These are phyloP conservation scores for Serpula lacrymans DNA, from an alignment of 768 basidiomycete genomes.

Conservation along the genomic window DNA sequence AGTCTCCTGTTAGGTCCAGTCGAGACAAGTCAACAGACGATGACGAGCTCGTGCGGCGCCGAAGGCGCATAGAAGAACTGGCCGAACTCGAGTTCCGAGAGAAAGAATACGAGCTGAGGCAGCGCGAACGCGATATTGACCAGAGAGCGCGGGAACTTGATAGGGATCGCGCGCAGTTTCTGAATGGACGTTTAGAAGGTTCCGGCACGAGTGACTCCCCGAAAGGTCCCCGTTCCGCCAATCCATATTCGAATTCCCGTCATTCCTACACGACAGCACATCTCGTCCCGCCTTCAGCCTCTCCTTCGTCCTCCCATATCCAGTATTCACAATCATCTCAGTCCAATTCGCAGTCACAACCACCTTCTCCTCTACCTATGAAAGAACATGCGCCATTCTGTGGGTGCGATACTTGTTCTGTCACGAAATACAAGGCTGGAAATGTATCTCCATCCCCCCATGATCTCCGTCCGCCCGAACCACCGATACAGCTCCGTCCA, in stretches of 20 bases:
- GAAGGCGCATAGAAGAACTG: slow-evolving; percentile 46
- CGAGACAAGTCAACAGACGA: slow-evolving; percentile 18
- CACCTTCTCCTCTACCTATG: slow-evolving; percentile 20
- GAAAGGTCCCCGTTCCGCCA: slow-evolving; percentile 21
- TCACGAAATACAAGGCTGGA: slow-evolving; percentile 46
- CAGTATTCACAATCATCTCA: slow-evolving; percentile 16
- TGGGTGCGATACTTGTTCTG: slow-evolving; percentile 63
- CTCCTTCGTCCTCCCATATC: slow-evolving; percentile 8
- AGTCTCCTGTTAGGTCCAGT: slow-evolving; percentile 14
- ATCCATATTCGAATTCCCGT: slow-evolving; percentile 23
- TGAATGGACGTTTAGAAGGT: slow-evolving; percentile 30
- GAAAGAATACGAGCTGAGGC: slow-evolving; percentile 49
- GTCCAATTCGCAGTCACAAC: slow-evolving; percentile 24
- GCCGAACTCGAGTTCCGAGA: slow-evolving; percentile 52
- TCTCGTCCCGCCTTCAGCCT: slow-evolving; percentile 17
- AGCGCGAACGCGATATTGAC: slow-evolving; percentile 54
- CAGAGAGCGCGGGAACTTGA: slow-evolving; percentile 55
- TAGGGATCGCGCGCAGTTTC: slow-evolving; percentile 44
- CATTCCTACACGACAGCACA: slow-evolving; percentile 28
- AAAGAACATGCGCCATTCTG: slow-evolving; percentile 59
- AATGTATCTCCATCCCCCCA: slow-evolving; percentile 24
- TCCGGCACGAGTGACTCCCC: slow-evolving; percentile 26
- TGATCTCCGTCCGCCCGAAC: slow-evolving; percentile 39
- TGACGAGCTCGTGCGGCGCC: slow-evolving; percentile 28
- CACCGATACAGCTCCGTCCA: slow-evolving; percentile 43